Conservation (phyloP, 2,329 filamentous ascomycete species). For the Reticulascus tulasneorum region DNA sequence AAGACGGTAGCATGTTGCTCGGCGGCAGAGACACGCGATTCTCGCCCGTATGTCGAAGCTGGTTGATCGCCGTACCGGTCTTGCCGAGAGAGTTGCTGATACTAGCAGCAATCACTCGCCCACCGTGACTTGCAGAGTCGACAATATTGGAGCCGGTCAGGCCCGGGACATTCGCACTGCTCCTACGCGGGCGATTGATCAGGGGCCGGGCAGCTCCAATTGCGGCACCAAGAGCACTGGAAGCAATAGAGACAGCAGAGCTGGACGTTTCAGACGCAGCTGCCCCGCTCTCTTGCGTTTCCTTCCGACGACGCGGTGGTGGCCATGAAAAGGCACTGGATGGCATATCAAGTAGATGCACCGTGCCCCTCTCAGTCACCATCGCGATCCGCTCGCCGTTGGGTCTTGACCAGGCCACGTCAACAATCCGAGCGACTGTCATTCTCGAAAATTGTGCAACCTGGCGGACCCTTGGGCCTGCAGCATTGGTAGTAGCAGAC, state of each 20-base stretch:
- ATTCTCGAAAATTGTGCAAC: constrained; percentile 85
- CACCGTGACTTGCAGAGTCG: constrained; percentile 64
- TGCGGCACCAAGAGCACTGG: constrained; percentile 66
- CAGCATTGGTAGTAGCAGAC: constrained; percentile 35
- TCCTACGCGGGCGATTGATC: constrained; percentile 51
- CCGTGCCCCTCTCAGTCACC: constrained; percentile 90
- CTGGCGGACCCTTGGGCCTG: constrained; percentile 67
- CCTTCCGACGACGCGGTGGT: constrained; percentile 56
- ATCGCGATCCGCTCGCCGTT: constrained; percentile 81
- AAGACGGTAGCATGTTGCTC: constrained; percentile 47
- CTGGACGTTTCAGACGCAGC: constrained; percentile 44
- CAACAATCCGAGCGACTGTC: constrained; percentile 86
- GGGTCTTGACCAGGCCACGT: constrained; percentile 81
- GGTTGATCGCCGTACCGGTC: constrained; percentile 65
- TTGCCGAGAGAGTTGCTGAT: constrained; percentile 72
- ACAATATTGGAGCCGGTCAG: constrained; percentile 43
- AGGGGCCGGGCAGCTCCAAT: constrained; percentile 63
- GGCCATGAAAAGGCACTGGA: constrained; percentile 83
- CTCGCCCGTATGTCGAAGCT: constrained; percentile 70
- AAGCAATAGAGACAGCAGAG: constrained; percentile 64
- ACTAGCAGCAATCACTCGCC: constrained; percentile 67
- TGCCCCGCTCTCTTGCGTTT: constrained; percentile 38
- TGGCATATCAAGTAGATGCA: constrained; percentile 87
- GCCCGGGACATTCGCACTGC: constrained; percentile 36
- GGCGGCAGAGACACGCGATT: constrained; percentile 68